Evolutionary conservation across 2,329 filamentous ascomycete genomes (phyloP), one percentile per base, ranked within the genome.

Genomic region (Monilinia aucupariae): DNA sequence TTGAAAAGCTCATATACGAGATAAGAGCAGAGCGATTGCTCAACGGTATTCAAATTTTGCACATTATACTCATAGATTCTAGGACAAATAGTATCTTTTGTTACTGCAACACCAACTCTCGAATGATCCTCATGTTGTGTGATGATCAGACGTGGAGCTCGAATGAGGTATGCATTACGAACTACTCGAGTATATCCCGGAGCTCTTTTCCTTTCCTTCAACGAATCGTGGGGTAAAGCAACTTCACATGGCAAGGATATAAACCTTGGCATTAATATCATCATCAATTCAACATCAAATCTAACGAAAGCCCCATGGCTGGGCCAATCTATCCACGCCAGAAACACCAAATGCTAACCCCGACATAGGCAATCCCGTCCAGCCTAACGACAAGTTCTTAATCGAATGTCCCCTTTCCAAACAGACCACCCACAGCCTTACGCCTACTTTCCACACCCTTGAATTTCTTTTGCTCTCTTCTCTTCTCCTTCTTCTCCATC

Each of bases 371-470:
- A 53, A 60, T 53, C 25, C 49, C 32, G 47, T 60, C 58, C 37
- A 52, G 25, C 45, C 25, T 22, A 53, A 43, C 32, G 43, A 32
- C n/a, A 20, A 37, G 27, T 9, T 45, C 37, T 67, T 62, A 74
- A 27, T 74, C 82, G 74, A 84, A 85, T 67, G 75, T 78, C 9
- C 85, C 85, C 39, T 76, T 78, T 0, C 81, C 82, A 74, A 88
- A 80, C 66, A 88, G 70, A 0, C 83, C 83, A 7, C 83, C 82
- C 0, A 87, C 82, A 20, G 79, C 78, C 67, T 81, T 81, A 34
- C 81, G 76, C 70, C 85, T 76, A 56, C 76, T 81, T 75, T 84
- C 81, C 0, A 81, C 84, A 0, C 83, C 83, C 72, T 79, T 81
- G 61, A 79, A 78, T 76, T 83, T 83, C 74, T 64, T 83, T 72